Percentiles rank a stretch among this genome's conserved stretches.
These are phyloP conservation scores for Boletus subparvulus DNA, from an alignment of 768 basidiomycete genomes.

Conservation along the genomic window DNA sequence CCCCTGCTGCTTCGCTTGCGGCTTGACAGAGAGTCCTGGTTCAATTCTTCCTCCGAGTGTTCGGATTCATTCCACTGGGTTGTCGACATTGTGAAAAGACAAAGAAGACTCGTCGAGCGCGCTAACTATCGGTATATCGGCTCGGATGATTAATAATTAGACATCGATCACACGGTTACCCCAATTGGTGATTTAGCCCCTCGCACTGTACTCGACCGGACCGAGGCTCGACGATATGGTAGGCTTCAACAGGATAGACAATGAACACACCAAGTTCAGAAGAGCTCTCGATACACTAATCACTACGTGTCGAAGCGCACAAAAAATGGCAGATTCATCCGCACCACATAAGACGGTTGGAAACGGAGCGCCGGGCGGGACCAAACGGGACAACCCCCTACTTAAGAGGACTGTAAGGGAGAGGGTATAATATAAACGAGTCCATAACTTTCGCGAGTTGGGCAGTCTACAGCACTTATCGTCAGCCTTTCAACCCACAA, in stretches of 20 bases:
- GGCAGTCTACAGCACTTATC: conserved; percentile 60
- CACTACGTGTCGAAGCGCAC: neutral
- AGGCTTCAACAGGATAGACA: neutral
- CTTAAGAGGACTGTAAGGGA: conserved; percentile 85
- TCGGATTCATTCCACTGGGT: conserved; percentile 58
- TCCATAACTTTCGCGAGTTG: conserved; percentile 87
- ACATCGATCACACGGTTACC: conserved; percentile 19
- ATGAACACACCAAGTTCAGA: neutral
- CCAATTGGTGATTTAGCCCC: conserved; percentile 11
- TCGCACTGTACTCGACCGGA: neutral
- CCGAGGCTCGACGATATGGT: no score
- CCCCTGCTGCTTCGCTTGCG: conserved; percentile 69
- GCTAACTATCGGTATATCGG: neutral
- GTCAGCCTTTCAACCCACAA: neutral
- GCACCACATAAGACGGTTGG: neutral
- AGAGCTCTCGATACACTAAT: neutral
- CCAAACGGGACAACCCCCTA: conserved; percentile 31
- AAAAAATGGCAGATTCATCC: neutral
- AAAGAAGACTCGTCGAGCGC: conserved; percentile 2
- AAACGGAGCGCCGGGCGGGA: neutral
- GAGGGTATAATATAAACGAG: conserved; percentile 74
- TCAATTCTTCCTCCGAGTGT: conserved; percentile 55
- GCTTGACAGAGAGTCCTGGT: conserved; percentile 41
- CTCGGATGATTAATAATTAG: conserved; percentile 8
- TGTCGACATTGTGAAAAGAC: conserved; percentile 26